phyloP scores from a whole-genome alignment of 768 basidiomycete species.

The Podaxis carcinomalis region DNA sequence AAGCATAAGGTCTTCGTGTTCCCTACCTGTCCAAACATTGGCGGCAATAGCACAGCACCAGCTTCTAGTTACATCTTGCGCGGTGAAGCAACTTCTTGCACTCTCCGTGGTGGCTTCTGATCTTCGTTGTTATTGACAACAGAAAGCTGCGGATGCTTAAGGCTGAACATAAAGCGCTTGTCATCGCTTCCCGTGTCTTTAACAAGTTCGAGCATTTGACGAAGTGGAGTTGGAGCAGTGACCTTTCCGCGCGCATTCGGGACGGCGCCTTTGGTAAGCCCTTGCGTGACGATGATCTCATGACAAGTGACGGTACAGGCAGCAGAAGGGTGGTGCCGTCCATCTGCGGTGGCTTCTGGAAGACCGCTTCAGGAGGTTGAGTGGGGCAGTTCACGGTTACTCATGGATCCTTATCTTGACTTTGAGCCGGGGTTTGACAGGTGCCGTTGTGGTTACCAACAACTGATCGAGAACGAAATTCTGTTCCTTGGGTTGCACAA shows the following conservation, averaged over 20 bases:
- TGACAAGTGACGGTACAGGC: background rate
- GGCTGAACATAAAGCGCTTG: conserved; percentile 2
- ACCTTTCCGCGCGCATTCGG: background rate
- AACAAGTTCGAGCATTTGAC: background rate
- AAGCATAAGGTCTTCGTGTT: background rate
- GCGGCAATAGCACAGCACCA: background rate
- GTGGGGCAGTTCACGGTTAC: background rate
- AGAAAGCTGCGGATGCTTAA: background rate
- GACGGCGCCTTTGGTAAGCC: background rate
- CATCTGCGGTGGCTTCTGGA: background rate
- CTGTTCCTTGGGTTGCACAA: conserved; percentile 8
- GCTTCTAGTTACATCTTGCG: background rate
- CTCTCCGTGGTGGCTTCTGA: background rate
- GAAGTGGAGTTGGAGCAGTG: background rate
- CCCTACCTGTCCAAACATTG: background rate
- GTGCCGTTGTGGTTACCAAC: background rate
- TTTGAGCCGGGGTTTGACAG: background rate
- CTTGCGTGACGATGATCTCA: background rate
- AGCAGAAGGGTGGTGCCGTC: background rate
- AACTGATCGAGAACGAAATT: background rate
- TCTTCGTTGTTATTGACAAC: background rate
- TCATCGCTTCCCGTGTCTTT: background rate
- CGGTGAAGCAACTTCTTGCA: background rate
- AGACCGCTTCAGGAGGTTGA: background rate
- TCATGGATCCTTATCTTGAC: conserved; percentile 1